Evolutionary conservation across 140 eudicot species (phyloP).

Genomic region (Flaveria floridana): DNA sequence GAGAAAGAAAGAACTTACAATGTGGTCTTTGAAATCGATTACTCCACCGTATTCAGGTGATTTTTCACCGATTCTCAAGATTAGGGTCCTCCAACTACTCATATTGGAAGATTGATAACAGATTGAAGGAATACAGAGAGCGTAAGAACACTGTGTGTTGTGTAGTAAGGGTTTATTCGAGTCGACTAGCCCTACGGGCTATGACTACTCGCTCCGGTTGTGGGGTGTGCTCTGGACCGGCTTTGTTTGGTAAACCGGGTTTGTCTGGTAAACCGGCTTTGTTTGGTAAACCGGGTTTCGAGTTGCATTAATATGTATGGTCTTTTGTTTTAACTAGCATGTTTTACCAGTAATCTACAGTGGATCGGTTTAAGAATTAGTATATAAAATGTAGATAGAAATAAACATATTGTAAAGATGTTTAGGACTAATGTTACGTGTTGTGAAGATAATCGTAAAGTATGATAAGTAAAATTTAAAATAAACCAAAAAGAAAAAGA

Average conservation of each 20-base stretch:
- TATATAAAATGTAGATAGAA: too few species aligned
- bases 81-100: constrained; percentile 81
- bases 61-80: constrained; percentile 86
- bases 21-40: constrained; percentile 78
- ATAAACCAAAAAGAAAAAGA: too few species aligned
- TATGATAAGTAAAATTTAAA: too few species aligned
- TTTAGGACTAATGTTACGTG: too few species aligned
- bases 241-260: too few species aligned
- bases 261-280: too few species aligned
- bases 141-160: not conserved
- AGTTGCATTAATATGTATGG: not conserved
- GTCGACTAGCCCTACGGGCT: not conserved
- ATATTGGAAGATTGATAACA: constrained; percentile 23
- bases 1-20: constrained; percentile 42
- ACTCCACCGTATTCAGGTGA: constrained; percentile 76
- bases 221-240: not conserved
- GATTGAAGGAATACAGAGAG: not conserved
- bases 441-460: too few species aligned
- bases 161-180: not conserved
- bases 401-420: too few species aligned
- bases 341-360: too few species aligned
- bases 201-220: not conserved
- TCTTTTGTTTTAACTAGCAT: too few species aligned
- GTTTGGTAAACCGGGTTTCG: not conserved
- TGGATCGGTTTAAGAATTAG: too few species aligned